Percentiles rank a stretch among this genome's conserved stretches.
phyloP scores from a whole-genome alignment of 202 grass and related monocot genomes.

The Eragrostis tef region DNA sequence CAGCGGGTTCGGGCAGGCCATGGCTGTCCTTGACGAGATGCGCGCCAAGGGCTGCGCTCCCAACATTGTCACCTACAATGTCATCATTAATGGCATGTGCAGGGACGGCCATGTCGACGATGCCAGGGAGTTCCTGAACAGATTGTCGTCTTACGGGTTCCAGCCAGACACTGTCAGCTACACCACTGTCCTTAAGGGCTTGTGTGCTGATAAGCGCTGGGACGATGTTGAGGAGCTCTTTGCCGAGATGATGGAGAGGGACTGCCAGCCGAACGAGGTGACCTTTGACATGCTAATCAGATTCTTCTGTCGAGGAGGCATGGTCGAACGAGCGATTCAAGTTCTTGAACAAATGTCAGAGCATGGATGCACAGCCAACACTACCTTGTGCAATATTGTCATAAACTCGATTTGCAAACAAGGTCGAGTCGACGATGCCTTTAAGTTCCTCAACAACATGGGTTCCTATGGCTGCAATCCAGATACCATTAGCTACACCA shows the following conservation, averaged over 20 bases:
- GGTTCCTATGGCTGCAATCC: conserved; percentile 58
- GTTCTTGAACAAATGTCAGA: conserved; percentile 67
- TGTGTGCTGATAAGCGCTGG: conserved; percentile 69
- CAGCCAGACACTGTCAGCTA: conserved; percentile 64
- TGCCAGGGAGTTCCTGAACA: conserved; percentile 53
- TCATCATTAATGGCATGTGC: conserved; percentile 77
- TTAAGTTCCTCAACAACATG: conserved; percentile 63
- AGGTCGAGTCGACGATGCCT: conserved; percentile 62
- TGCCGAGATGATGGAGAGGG: conserved; percentile 61
- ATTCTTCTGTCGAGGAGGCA: conserved; percentile 76
- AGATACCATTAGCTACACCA: conserved; percentile 78
- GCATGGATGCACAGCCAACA: conserved; percentile 60
- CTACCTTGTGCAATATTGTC: conserved; percentile 62
- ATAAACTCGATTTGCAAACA: conserved; percentile 73
- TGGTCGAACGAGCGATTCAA: conserved; percentile 61
- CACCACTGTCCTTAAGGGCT: conserved; percentile 67
- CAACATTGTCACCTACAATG: conserved; percentile 74
- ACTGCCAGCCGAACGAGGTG: conserved; percentile 65
- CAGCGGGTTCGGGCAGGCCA: conserved; percentile 61
- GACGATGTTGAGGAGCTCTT: conserved; percentile 67
- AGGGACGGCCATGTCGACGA: conserved; percentile 65
- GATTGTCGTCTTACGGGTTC: conserved; percentile 56
- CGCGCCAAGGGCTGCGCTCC: conserved; percentile 67
- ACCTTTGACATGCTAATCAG: conserved; percentile 75
- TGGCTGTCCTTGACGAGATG: conserved; percentile 70